Percentiles rank a stretch among this genome's conserved stretches.
Evolutionary conservation across 78 protist genomes (phyloP).

Genomic region (Tieghemostelium lacteum): DNA sequence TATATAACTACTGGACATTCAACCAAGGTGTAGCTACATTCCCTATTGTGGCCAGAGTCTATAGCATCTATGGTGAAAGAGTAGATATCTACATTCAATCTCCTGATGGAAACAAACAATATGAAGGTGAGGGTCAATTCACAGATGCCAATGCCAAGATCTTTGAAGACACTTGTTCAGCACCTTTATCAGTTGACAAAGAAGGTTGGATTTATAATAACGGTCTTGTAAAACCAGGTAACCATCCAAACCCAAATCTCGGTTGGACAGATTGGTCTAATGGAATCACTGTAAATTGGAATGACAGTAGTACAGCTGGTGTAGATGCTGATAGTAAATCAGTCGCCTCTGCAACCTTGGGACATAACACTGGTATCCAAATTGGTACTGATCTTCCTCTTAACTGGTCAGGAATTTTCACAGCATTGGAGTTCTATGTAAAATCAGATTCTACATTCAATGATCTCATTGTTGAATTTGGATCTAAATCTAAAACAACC

Average conservation of each 20-base stretch:
- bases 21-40: constrained; percentile 14
- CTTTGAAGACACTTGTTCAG: not conserved
- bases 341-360: constrained; percentile 10
- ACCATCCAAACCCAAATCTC: constrained; percentile 22
- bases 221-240: constrained; percentile 43
- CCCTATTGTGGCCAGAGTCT: constrained; percentile 47
- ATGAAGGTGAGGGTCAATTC: constrained; percentile 49
- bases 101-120: not conserved
- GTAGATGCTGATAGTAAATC: not conserved
- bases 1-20: constrained; percentile 62
- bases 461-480: constrained; percentile 31
- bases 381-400: constrained; percentile 60
- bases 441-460: not conserved
- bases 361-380: constrained; percentile 19
- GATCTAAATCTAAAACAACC: not conserved
- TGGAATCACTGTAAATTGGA: constrained; percentile 54
- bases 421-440: constrained; percentile 40
- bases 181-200: constrained; percentile 42
- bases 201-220: constrained; percentile 29
- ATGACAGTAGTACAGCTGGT: constrained; percentile 13
- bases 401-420: constrained; percentile 22
- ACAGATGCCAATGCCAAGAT: constrained; percentile 6
- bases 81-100: constrained; percentile 34
- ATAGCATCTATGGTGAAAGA: constrained; percentile 31
- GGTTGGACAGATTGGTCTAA: constrained; percentile 73